Conservation (phyloP, 352 stramenopile species). For the Pythium aphanidermatum region DNA sequence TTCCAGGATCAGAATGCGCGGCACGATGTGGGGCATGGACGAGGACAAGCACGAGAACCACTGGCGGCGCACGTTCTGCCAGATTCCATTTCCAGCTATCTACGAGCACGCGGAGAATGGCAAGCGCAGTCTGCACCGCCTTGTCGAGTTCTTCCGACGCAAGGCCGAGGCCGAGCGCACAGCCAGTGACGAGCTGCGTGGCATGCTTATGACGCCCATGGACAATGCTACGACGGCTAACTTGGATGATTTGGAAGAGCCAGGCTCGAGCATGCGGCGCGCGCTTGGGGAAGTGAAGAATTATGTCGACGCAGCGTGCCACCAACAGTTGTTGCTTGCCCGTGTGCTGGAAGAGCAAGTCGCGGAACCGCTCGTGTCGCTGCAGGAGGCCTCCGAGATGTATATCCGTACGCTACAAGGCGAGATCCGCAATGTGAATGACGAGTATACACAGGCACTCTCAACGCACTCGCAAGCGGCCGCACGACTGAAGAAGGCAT, state of each 20-base stretch:
- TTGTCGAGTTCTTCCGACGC: conserved; percentile 68
- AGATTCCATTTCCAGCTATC: conserved; percentile 75
- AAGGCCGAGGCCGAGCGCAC: conserved; percentile 58
- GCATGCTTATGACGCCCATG: conserved; percentile 30
- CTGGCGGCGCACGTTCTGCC: conserved; percentile 82
- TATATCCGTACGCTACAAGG: conserved; percentile 77
- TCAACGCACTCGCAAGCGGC: conserved; percentile 35
- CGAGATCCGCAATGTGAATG: conserved; percentile 74
- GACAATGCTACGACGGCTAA: conserved; percentile 13
- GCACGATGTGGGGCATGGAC: conserved; percentile 26
- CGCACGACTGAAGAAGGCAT: conserved; percentile 24
- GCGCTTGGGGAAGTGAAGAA: conserved; percentile 53
- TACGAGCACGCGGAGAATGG: conserved; percentile 74
- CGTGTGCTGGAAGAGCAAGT: conserved; percentile 82
- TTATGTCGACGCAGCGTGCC: conserved; percentile 54
- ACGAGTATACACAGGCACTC: conserved; percentile 49
- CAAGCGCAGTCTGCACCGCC: conserved; percentile 61
- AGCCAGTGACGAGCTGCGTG: conserved; percentile 55
- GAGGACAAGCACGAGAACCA: conserved; percentile 74
- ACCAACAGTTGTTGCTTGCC: conserved; percentile 65
- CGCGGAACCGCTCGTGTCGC: conserved; percentile 62
- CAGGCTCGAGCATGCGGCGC: conserved; percentile 50
- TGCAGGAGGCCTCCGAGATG: conserved; percentile 64
- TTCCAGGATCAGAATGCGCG: conserved; percentile 12
- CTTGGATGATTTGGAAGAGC: conserved; percentile 66